Evolutionary conservation across 345 rosid species (phyloP), one percentile per base, ranked within the genome.

Genomic region (Gossypium thurberi): DNA sequence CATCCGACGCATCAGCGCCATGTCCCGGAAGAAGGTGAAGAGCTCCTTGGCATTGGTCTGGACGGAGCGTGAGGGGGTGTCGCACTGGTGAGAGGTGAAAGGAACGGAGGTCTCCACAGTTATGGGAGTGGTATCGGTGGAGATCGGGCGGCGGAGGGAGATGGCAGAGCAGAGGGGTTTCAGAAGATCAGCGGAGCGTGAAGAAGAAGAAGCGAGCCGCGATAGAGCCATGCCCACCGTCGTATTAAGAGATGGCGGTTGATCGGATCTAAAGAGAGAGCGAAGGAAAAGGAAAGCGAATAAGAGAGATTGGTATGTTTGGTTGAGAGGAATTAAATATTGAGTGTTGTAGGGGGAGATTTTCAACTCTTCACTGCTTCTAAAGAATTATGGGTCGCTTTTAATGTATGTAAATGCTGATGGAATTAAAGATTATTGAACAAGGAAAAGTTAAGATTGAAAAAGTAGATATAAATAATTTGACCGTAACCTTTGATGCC

Each of bases 1-100:
- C 96, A 91, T 86, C 2, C 99, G 83, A 2, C 99, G 97, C 99
- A 95, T 95, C 73, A 63, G 18, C 26, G 99, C 93, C 99, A 95
- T 88, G 81, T 79, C 81, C 12, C 84, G 83, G 90, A 87, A 95
- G 90, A 92, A 92, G 72, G 80, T 14, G 43, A 88, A 78, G 47
- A 95, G 96, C 84, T 92, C 98, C n/a, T 81, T 65, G 0, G 84
- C 62, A 8, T 79, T 81, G 44, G 98, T 89, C 44, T 88, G 92
- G 76, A 95, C 96, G 63, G 87, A 63, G 70, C 98, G 97, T 2
- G 97, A 87, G 1, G 99, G 97, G n/a, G 92, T 74, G 9, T 92
- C 97, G 76, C 98, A 90, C 46, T 76, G 56, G 89, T 95, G 94
- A 28, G 90, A 25, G 74, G 90, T 86, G 87, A 90, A 95, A 25